These are phyloP conservation scores for Colletotrichum endophyticum DNA, from an alignment of 2,329 filamentous ascomycete species.

Conservation along the genomic window DNA sequence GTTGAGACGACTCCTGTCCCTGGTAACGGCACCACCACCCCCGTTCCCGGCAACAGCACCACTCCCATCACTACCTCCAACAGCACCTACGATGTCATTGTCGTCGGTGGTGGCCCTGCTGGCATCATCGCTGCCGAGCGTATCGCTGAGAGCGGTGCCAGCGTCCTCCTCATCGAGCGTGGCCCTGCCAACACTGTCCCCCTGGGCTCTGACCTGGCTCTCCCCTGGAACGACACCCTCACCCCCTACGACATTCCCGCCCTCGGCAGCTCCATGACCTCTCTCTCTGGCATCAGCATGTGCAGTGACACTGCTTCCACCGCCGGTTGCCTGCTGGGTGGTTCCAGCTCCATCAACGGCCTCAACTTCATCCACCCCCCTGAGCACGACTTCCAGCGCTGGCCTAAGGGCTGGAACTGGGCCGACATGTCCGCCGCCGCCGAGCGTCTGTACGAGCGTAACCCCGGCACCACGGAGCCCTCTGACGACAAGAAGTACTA, in stretches of 20 bases:
- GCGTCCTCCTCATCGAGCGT: conserved; percentile 42
- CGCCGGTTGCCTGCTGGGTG: conserved; percentile 42
- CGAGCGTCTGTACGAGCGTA: conserved; percentile 29
- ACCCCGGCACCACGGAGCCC: conserved; percentile 28
- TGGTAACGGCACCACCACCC: conserved; percentile 8
- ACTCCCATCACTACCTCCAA: conserved; percentile 29
- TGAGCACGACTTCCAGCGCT: conserved; percentile 34
- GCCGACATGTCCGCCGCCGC: conserved; percentile 28
- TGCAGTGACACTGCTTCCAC: conserved; percentile 39
- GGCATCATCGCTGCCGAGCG: conserved; percentile 39
- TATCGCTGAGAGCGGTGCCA: conserved; percentile 38
- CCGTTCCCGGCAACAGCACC: conserved; percentile 26
- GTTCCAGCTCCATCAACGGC: conserved; percentile 37
- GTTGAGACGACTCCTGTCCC: background rate
- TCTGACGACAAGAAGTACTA: conserved; percentile 27
- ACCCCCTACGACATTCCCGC: conserved; percentile 35
- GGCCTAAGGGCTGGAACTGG: conserved; percentile 33
- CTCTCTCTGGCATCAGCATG: conserved; percentile 25
- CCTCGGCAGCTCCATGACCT: conserved; percentile 28
- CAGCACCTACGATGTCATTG: conserved; percentile 42
- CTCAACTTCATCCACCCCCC: conserved; percentile 36
- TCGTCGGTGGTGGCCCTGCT: conserved; percentile 40
- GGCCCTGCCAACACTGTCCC: conserved; percentile 36
- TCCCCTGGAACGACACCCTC: conserved; percentile 36
- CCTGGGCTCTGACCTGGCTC: conserved; percentile 31